Evolutionary conservation across 805 yeast species (phyloP), one percentile per base, ranked within the genome.

Genomic region (Wickerhamiella nectarea): DNA sequence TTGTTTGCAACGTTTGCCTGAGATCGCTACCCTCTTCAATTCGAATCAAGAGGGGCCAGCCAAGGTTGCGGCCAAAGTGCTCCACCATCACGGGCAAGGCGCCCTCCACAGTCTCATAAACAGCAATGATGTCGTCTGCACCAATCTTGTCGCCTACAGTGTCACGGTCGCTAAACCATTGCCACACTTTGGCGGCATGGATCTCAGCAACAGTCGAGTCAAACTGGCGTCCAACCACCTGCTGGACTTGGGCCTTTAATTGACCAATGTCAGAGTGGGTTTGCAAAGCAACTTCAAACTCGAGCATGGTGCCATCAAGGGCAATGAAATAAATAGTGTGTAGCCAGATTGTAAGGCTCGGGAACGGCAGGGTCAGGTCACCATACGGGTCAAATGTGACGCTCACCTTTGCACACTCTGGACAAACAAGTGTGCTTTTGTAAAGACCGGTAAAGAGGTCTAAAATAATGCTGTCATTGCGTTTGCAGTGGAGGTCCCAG

Each of bases 311-410:
- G 6, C 76, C 73, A 15, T 63, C 58, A 29, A 74, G 71, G n/a
- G 82, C 76, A 25, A 86, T 70, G 14, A 84, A 63, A 1, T 71
- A 66, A 28, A 89, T 68, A 17, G 70, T 70, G 34, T 76, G 78
- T 25, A 66, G 62, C 95, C 96, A 87, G 38, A 71, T 67, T 40
- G 76, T 73, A 38, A 74, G 73, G 2, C 79, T 74, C 0, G 97
- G 97, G 19, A 89, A 66, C 0, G 97, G 97, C 36, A 89, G 64
- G 0, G 98, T 86, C 50, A 89, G 64, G 56, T 86, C 95, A 62
- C 77, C 84, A 56, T 76, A 89, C 0, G 98, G 97, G 59, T 89
- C 98, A 63, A 87, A 91, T 0, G 96, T 87, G 20, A 89, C 71
- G 21, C 93, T 80, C 6, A 82, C 72, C 52, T 79, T 79, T 15